Base-by-base conservation (phyloP, 495 filamentous ascomycete genomes). In the Hyphodiscus hymeniophilus region DNA sequence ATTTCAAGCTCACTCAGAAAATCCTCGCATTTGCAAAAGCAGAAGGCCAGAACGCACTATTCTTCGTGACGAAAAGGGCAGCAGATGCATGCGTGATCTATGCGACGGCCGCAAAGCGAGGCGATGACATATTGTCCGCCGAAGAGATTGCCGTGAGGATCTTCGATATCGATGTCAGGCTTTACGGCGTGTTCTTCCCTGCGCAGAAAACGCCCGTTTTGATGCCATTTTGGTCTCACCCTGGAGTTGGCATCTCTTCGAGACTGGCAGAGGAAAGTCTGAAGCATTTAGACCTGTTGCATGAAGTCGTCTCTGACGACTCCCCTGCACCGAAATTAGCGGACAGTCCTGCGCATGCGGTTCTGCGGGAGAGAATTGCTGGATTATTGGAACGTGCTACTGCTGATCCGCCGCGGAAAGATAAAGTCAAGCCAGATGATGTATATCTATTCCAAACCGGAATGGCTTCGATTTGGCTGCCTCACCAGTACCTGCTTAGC, bases 121-220 rank as follows among this genome's bases (percentile, higher is more conserved):
- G 56, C 24, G 38, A 51, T 10, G 55, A 51, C 31, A 40, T 63
- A 10, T 30, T 55, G 7, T 24, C 55, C 0, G 23, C 15, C 3
- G 21, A 38, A 1, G 57, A 70, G 7, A 50, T 73, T 3, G 21
- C 35, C 3, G 66, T 66, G 31, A 49, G 59, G 20, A 63, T 63
- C 4, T 61, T 69, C 16, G 67, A 69, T 20, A 15, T 66, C 15
- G 10, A 53, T 26, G 48, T 66, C 12, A 41, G 70, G 10, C 31
- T 71, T 3, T 74, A 63, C 32, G 57, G 59, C 3, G 56, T 71
- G 17, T 50, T 56, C 23, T 67, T 63, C 47, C 67, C 70, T 1
- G 7, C 42, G 1, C 18, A 18, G 2, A 61, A 63, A 22, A 41
- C 44, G 12, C 45, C 51, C 2, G 58, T 56, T 5, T 55, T 65